Evolutionary conservation across 768 basidiomycete genomes (phyloP).

Genomic region (Amanita pallidorosea): DNA sequence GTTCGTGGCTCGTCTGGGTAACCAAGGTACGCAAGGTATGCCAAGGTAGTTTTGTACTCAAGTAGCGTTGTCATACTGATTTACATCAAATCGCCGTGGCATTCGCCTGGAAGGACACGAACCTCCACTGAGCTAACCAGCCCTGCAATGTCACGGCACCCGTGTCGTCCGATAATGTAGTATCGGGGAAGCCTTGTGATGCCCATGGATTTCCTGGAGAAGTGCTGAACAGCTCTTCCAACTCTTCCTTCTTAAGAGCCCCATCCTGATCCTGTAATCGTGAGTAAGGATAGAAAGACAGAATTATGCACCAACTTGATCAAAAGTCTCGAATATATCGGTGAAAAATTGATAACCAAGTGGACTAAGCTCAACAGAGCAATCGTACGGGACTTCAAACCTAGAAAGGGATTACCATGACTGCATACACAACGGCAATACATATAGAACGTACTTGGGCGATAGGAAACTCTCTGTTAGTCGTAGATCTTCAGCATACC

Average conservation of each 20-base stretch:
- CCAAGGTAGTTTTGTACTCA: slow-evolving; percentile 85
- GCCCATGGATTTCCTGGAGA: slow-evolving; percentile 97
- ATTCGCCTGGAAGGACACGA: slow-evolving; percentile 12
- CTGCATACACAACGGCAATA: not conserved
- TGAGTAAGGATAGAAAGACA: not conserved
- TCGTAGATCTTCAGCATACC: slow-evolving; percentile 90
- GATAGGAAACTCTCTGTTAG: slow-evolving; percentile 80
- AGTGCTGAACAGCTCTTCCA: slow-evolving; percentile 85
- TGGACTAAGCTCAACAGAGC: slow-evolving; percentile 92
- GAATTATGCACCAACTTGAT: slow-evolving; percentile 47
- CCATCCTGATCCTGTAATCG: slow-evolving; percentile 81
- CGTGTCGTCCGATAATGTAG: slow-evolving; percentile 74
- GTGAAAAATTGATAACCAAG: slow-evolving; percentile 95
- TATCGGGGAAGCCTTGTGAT: slow-evolving; percentile 84
- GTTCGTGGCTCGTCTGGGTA: slow-evolving; percentile 77
- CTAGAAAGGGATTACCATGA: slow-evolving; percentile 25
- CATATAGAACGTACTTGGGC: slow-evolving; percentile 58
- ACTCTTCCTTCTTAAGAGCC: slow-evolving; percentile 71
- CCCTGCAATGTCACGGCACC: slow-evolving; percentile 94
- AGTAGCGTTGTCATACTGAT: slow-evolving; percentile 91
- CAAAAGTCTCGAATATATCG: slow-evolving; percentile 90
- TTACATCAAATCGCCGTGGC: not conserved
- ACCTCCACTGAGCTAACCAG: slow-evolving; percentile 99
- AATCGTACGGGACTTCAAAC: slow-evolving; percentile 89
- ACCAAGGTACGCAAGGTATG: slow-evolving; percentile 92